Conservation (phyloP, 2,329 filamentous ascomycete genomes). For the Macrophomina phaseolina region DNA sequence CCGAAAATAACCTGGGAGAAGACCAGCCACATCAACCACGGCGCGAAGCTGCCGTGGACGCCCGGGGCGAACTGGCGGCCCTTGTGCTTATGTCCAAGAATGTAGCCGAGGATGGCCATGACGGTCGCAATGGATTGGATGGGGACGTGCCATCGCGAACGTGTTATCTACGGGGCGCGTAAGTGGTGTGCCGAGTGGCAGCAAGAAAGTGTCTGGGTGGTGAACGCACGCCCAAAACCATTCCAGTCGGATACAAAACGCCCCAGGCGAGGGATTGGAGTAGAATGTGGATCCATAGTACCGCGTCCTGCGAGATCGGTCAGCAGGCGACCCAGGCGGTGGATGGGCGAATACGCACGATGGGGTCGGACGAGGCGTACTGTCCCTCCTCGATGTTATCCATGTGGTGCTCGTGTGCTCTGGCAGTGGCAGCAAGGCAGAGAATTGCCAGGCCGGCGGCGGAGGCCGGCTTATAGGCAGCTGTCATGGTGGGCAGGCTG, state of each 20-base stretch:
- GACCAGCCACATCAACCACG: constrained; percentile 79
- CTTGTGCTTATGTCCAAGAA: constrained; percentile 88
- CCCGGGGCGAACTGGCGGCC: constrained; percentile 86
- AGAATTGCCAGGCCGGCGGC: constrained; percentile 32
- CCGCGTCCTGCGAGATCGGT: constrained; percentile 65
- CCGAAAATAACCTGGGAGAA: constrained; percentile 79
- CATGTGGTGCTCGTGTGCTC: constrained; percentile 49
- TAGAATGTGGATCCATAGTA: constrained; percentile 92
- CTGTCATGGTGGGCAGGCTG: constrained; percentile 15
- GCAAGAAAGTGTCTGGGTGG: background rate
- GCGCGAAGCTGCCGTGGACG: constrained; percentile 81
- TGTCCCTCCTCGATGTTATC: constrained; percentile 47
- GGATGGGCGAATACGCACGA: constrained; percentile 33
- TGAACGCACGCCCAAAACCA: constrained; percentile 83
- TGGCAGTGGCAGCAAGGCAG: constrained; percentile 46
- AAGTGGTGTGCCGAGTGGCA: constrained; percentile 2
- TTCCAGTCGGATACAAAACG: constrained; percentile 88
- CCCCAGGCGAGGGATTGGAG: constrained; percentile 88
- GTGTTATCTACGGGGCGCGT: constrained; percentile 68
- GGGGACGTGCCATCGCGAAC: constrained; percentile 93
- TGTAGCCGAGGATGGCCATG: constrained; percentile 83
- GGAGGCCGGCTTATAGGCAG: constrained; percentile 24
- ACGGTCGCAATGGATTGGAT: constrained; percentile 76
- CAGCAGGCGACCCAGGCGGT: constrained; percentile 24
- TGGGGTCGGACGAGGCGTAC: constrained; percentile 44